Percentiles rank a stretch among this genome's conserved stretches.
These are phyloP conservation scores for Musa troglodytarum DNA, from an alignment of 176 grass and related monocot species.

Conservation along the genomic window DNA sequence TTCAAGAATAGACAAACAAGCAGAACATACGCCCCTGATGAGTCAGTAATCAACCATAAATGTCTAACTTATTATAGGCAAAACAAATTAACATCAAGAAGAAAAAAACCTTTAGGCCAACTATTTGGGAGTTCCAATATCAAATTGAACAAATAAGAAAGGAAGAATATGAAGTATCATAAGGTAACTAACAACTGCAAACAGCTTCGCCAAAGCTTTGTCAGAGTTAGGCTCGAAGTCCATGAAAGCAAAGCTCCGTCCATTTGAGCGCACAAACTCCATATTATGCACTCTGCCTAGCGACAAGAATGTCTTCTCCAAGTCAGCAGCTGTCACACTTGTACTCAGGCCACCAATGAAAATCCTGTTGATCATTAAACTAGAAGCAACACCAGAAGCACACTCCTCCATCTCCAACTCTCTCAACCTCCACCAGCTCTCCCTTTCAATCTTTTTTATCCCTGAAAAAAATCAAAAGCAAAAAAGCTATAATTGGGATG, in stretches of 20 bases:
- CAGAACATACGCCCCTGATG: background rate
- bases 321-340: slow-evolving; percentile 38
- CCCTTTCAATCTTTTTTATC: background rate
- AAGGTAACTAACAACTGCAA: slow-evolving; percentile 41
- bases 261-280: slow-evolving; percentile 59
- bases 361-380: slow-evolving; percentile 20
- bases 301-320: slow-evolving; percentile 50
- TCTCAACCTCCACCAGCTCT: slow-evolving; percentile 1
- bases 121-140: background rate
- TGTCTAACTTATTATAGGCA: no score
- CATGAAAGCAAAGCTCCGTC: slow-evolving; percentile 69
- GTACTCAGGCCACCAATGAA: slow-evolving; percentile 62
- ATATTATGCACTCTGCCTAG: slow-evolving; percentile 39
- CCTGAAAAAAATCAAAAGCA: no score
- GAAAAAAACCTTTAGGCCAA: background rate
- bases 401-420: slow-evolving; percentile 2
- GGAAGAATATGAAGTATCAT: background rate
- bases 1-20: background rate
- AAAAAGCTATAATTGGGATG: background rate
- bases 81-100: background rate
- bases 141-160: background rate
- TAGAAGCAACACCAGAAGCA: background rate
- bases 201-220: slow-evolving; percentile 67
- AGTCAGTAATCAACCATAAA: no score
- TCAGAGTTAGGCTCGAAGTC: slow-evolving; percentile 70